Conservation (phyloP, 1,284 basidiomycete genomes). For the Leccinum proliferum region DNA sequence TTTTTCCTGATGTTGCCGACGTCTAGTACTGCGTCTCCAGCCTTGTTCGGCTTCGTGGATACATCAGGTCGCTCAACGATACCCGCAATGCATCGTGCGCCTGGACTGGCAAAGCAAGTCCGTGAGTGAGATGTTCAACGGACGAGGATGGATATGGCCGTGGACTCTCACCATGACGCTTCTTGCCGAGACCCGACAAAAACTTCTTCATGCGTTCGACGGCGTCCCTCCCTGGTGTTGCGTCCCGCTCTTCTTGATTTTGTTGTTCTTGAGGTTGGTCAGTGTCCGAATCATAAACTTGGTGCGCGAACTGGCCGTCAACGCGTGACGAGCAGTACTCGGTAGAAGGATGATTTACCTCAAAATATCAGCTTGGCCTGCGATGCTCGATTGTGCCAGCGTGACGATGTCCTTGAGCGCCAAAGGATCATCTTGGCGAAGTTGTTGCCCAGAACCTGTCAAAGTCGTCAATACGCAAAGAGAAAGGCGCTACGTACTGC, state of each 20-base stretch:
- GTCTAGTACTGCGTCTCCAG: too few species aligned
- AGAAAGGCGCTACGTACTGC: conserved; percentile 48
- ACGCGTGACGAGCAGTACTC: not conserved
- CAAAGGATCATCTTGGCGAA: conserved; percentile 82
- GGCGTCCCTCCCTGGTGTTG: conserved; percentile 68
- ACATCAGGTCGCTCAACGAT: too few species aligned
- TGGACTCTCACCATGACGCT: conserved; percentile 53
- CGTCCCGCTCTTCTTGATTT: conserved; percentile 56
- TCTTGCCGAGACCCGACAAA: conserved; percentile 69
- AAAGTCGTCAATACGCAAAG: conserved; percentile 6
- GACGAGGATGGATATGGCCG: not conserved
- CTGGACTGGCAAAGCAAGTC: too few species aligned
- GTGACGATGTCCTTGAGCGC: conserved; percentile 82
- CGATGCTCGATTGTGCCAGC: conserved; percentile 73
- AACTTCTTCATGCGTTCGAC: conserved; percentile 86
- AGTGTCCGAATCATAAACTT: conserved; percentile 93
- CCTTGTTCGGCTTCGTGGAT: too few species aligned
- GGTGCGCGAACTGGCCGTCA: conserved; percentile 61
- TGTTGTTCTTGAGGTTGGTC: conserved; percentile 88
- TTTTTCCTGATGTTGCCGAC: too few species aligned
- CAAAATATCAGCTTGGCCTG: conserved; percentile 47
- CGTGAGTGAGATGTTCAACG: not conserved
- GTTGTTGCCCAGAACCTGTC: conserved; percentile 78
- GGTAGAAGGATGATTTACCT: conserved; percentile 39
- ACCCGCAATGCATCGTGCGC: too few species aligned